phyloP scores from a whole-genome alignment of 495 filamentous ascomycete genomes.

The Annulohypoxylon maeteangense region DNA sequence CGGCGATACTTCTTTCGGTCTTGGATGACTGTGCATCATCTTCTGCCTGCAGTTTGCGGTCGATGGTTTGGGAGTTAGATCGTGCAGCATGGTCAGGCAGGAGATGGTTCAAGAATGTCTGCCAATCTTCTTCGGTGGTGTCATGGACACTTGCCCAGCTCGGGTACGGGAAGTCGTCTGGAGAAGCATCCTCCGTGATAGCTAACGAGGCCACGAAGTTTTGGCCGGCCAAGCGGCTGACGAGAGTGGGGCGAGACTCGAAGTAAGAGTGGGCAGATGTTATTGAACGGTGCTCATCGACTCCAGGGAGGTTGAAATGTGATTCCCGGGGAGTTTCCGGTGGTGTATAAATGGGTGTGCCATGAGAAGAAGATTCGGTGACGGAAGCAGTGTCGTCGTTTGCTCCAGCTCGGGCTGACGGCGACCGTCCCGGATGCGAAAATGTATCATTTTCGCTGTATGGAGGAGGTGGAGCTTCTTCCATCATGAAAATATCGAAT shows the following conservation, averaged over 20 bases:
- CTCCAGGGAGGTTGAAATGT: slow-evolving; percentile 44
- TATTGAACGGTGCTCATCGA: slow-evolving; percentile 41
- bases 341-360: slow-evolving; percentile 59
- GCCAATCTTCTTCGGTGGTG: slow-evolving; percentile 58
- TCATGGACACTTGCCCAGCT: slow-evolving; percentile 47
- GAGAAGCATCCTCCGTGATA: slow-evolving; percentile 36
- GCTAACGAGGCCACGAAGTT: slow-evolving; percentile 40
- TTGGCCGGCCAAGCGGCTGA: slow-evolving; percentile 5
- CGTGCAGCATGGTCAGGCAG: slow-evolving; percentile 47
- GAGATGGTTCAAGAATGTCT: slow-evolving; percentile 61
- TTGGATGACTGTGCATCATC: slow-evolving; percentile 35
- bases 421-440: slow-evolving; percentile 48
- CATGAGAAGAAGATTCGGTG: slow-evolving; percentile 50
- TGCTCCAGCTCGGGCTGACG: slow-evolving; percentile 8
- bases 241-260: slow-evolving; percentile 49
- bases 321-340: slow-evolving; percentile 54
- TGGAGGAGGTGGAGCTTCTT: slow-evolving; percentile 59
- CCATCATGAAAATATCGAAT: slow-evolving; percentile 35
- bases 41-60: slow-evolving; percentile 52
- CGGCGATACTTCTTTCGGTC: slow-evolving; percentile 39
- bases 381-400: slow-evolving; percentile 43
- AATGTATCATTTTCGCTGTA: slow-evolving; percentile 62
- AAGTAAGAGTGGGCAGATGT: slow-evolving; percentile 54
- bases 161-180: slow-evolving; percentile 51
- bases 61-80: slow-evolving; percentile 49